Evolutionary conservation across 768 basidiomycete species (phyloP), one percentile per base, ranked within the genome.

Genomic region (Naematelia aurantialba): DNA sequence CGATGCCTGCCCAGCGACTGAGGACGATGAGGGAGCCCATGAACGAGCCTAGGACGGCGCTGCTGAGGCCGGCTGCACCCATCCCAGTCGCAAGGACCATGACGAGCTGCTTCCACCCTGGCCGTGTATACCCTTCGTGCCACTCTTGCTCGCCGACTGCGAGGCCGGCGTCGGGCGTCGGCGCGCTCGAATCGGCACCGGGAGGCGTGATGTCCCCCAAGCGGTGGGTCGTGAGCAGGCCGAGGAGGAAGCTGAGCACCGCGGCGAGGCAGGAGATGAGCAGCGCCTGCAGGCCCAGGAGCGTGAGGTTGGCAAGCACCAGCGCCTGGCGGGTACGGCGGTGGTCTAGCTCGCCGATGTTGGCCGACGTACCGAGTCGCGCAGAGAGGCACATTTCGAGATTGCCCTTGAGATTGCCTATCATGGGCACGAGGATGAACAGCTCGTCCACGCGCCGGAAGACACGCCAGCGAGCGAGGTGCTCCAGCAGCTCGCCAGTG

Each of bases 311-410:
- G 44, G 92, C 92, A 2, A 84, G 59, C 30, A 99, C 82, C 60
- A 94, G 84, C 1, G 79, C 74, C 3, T 83, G 82, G 2, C 89
- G 84, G 5, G 79, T 80, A 1, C 74, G 66, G 0, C 85, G 84
- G 30, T 85, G 83, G 73, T 98, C 91, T 3, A 99, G 85, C 61
- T 91, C 85, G 45, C 94, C 94, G 52, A 93, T 86, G 66, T 97
- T 96, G 4, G 93, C 80, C 63, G 92, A 88, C 0, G 96, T 99
- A 1, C 89, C 88, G n/a, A 99, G 82, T 13, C 94, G 84, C 0
- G 96, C 91, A 2, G 92, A 93, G 5, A 99, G 85, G 65, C 96
- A 97, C 94, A 98, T 98, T 78, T 98, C 96, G 34, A 98, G 83
- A 71, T 99, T 81, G n/a, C 94, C 96, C 70, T 96, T 97, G 57